These are phyloP conservation scores for Sisymbrium irio DNA, from an alignment of 345 rosid species.

Conservation along the genomic window DNA sequence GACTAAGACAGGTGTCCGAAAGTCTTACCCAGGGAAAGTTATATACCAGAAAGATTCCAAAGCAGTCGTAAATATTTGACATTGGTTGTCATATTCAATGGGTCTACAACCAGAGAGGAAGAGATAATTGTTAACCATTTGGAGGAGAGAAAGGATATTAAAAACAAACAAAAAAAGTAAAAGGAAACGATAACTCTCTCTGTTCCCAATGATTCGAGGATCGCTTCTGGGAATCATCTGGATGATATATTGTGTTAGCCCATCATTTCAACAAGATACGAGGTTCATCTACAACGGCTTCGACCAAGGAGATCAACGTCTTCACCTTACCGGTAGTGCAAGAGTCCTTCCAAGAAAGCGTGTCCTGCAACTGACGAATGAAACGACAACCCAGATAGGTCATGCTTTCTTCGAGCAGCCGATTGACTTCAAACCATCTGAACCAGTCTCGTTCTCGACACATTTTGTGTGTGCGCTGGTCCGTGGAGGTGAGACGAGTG, in stretches of 20 bases:
- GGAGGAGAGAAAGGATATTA: background rate
- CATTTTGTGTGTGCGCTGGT: constrained; percentile 40
- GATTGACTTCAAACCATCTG: constrained; percentile 39
- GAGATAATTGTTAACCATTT: background rate
- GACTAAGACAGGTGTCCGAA: constrained; percentile 18
- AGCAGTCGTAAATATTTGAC: constrained; percentile 10
- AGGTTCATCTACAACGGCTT: constrained; percentile 46
- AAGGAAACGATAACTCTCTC: background rate
- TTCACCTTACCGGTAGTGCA: constrained; percentile 38
- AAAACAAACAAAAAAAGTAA: background rate
- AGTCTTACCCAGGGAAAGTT: constrained; percentile 8
- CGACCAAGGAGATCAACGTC: constrained; percentile 22
- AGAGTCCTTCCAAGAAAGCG: constrained; percentile 33
- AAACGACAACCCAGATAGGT: constrained; percentile 33
- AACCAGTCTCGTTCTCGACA: constrained; percentile 39
- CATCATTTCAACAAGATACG: constrained; percentile 27
- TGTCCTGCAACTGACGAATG: constrained; percentile 53
- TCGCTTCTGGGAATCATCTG: constrained; percentile 12
- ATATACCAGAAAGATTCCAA: constrained; percentile 24
- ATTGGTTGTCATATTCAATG: constrained; percentile 1
- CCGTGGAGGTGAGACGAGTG: constrained; percentile 33
- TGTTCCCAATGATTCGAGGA: constrained; percentile 29
- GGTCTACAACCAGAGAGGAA: constrained; percentile 12
- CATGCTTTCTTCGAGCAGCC: constrained; percentile 44
- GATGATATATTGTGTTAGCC: constrained; percentile 6